These are phyloP conservation scores for Selaginella moellendorffii DNA, from an alignment of 75 land plant genomes.

Conservation along the genomic window DNA sequence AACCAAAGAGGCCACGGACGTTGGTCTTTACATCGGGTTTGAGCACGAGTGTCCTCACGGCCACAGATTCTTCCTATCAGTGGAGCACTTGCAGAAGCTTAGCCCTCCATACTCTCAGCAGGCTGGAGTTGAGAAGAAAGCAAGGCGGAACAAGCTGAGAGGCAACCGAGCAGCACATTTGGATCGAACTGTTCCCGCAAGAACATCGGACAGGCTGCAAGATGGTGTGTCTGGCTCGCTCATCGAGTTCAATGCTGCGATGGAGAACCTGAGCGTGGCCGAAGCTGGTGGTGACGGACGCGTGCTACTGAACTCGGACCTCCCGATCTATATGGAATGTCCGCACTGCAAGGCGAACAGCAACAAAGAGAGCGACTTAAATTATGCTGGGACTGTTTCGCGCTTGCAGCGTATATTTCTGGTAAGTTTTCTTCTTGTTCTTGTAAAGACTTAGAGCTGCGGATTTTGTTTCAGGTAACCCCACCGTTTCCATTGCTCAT, in stretches of 20 bases:
- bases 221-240: background rate
- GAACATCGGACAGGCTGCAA: background rate
- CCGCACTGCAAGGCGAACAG: conserved; percentile 51
- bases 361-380: conserved; percentile 26
- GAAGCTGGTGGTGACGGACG: conserved; percentile 46
- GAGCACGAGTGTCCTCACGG: conserved; percentile 96
- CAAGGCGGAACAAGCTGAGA: background rate
- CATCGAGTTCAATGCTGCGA: background rate
- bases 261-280: conserved; percentile 20
- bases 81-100: conserved; percentile 48
- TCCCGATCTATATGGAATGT: conserved; percentile 87
- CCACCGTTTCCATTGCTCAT: conserved; percentile 69
- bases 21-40: conserved; percentile 60
- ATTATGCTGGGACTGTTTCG: conserved; percentile 67
- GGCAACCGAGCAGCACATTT: background rate
- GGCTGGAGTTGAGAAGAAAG: background rate
- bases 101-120: conserved; percentile 25
- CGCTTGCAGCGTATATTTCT: conserved; percentile 93
- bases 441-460: background rate
- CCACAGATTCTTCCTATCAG: conserved; percentile 70
- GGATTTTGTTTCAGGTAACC: conserved; percentile 48
- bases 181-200: background rate
- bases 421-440: conserved; percentile 27
- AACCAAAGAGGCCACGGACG: background rate
- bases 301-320: conserved; percentile 52